These are phyloP conservation scores for Kwoniella newhampshirensis DNA, from an alignment of 768 basidiomycete species.

Conservation along the genomic window DNA sequence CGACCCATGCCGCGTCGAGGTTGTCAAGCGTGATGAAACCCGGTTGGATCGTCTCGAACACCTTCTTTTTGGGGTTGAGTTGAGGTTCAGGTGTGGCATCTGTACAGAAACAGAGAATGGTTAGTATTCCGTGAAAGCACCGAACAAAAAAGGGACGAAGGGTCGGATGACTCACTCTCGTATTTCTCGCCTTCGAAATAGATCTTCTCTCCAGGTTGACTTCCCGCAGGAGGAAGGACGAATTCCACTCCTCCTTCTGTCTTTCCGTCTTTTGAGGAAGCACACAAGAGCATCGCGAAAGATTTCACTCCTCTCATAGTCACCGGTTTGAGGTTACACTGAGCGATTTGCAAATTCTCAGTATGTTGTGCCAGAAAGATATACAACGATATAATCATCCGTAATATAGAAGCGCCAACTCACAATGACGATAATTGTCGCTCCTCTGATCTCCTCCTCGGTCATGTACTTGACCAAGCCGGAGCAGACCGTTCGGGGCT, in stretches of 20 bases:
- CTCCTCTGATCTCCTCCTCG: constrained; percentile 86
- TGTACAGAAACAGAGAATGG: constrained; percentile 56
- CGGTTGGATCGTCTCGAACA: constrained; percentile 95
- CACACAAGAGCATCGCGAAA: constrained; percentile 95
- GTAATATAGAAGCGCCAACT: constrained; percentile 11
- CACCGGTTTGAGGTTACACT: constrained; percentile 78
- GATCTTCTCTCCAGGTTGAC: constrained; percentile 86
- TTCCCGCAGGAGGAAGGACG: constrained; percentile 78
- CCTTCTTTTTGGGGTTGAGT: constrained; percentile 98
- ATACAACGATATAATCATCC: not conserved
- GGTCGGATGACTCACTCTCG: constrained; percentile 61
- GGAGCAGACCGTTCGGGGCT: constrained; percentile 93
- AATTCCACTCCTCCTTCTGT: constrained; percentile 88
- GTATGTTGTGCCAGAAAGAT: not conserved
- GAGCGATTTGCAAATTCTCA: not conserved
- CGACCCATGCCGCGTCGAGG: constrained; percentile 88
- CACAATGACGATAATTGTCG: constrained; percentile 79
- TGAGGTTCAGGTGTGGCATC: constrained; percentile 65
- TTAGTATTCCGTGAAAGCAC: too few relatives aligned
- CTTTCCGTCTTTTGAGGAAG: constrained; percentile 67
- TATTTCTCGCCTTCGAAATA: constrained; percentile 91
- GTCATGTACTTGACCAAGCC: constrained; percentile 95
- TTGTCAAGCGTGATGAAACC: constrained; percentile 87
- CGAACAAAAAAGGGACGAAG: not conserved
- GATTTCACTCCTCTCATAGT: constrained; percentile 97